These are phyloP conservation scores for Solanum bukasovii DNA, from an alignment of 257 asterid genomes.

Conservation along the genomic window DNA sequence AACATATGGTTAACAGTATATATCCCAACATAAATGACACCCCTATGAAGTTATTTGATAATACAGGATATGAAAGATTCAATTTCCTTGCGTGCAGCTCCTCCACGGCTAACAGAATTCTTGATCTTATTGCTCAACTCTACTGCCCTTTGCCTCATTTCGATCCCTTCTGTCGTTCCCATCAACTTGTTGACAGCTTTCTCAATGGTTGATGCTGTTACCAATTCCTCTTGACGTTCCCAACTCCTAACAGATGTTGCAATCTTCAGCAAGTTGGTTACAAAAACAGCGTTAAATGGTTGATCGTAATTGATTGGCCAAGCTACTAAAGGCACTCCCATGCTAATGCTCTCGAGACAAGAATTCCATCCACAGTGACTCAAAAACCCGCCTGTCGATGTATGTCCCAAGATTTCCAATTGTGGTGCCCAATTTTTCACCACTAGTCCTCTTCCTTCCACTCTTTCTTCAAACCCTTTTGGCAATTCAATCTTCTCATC, in stretches of 20 bases:
- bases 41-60: background rate
- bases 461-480: background rate
- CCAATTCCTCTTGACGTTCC: background rate
- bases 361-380: background rate
- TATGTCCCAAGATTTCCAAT: background rate
- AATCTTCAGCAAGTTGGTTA: background rate
- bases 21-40: no score
- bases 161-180: background rate
- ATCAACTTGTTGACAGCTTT: background rate
- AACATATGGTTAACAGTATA: no score
- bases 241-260: background rate
- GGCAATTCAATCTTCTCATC: background rate
- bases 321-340: background rate
- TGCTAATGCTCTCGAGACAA: background rate
- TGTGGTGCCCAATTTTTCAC: background rate
- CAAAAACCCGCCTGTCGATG: background rate
- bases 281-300: background rate
- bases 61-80: background rate
- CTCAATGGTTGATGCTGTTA: background rate
- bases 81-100: background rate
- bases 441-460: background rate
- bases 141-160: background rate
- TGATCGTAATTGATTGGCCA: background rate
- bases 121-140: background rate
- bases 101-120: background rate